These are phyloP conservation scores for Dactylella cylindrospora DNA, from an alignment of 2,329 filamentous ascomycete genomes.

Conservation along the genomic window DNA sequence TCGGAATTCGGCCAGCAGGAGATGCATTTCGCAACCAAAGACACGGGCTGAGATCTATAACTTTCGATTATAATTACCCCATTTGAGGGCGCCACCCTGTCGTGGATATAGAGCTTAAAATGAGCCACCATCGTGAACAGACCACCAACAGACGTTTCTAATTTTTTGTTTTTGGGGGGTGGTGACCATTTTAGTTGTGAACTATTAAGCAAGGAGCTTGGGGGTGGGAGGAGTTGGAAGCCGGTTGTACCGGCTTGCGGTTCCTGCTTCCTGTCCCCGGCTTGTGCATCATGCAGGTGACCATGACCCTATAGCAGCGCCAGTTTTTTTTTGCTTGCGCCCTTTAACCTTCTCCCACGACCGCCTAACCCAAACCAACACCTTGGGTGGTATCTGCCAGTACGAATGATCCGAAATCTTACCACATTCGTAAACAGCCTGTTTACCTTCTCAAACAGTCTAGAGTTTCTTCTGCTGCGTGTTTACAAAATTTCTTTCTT, in stretches of 20 bases:
- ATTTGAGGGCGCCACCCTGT: conserved; percentile 23
- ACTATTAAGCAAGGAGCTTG: not conserved
- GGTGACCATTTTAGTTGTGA: conserved; percentile 2
- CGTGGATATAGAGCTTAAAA: conserved; percentile 27
- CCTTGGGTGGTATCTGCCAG: conserved; percentile 3
- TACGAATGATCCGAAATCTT: conserved; percentile 15
- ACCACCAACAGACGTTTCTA: conserved; percentile 1
- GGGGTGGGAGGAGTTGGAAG: conserved; percentile 7
- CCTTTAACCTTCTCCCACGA: conserved; percentile 9
- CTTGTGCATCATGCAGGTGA: conserved; percentile 22
- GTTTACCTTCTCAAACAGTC: conserved; percentile 39
- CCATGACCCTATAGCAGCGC: conserved; percentile 19
- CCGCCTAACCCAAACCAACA: conserved; percentile 6
- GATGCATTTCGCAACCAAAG: not conserved
- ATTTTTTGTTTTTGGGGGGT: conserved; percentile 6
- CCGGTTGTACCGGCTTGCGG: conserved; percentile 40
- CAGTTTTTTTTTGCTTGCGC: conserved; percentile 8
- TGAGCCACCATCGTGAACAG: not conserved
- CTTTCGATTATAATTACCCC: conserved; percentile 25
- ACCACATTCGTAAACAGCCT: conserved; percentile 34
- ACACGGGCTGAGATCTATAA: conserved; percentile 21
- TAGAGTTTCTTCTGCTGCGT: conserved; percentile 13
- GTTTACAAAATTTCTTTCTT: no score
- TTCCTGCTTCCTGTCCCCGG: conserved; percentile 30
- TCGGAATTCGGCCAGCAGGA: conserved; percentile 28